phyloP scores from a whole-genome alignment of 306 rosid genomes.

The Pachyrhizus erosus region DNA sequence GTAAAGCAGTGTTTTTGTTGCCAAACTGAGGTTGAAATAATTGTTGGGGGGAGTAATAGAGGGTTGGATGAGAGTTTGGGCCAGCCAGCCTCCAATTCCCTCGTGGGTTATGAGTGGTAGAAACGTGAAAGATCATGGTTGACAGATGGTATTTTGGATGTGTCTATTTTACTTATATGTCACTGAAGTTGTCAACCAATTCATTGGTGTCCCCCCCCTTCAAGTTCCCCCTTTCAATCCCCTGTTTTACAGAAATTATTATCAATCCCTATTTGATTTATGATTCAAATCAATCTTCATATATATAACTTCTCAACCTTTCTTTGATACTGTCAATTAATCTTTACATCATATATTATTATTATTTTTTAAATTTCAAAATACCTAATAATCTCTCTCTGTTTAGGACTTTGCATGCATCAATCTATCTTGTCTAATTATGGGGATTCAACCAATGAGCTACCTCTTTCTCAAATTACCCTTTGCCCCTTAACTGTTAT shows the following conservation, averaged over 20 bases:
- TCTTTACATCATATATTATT: too few species aligned
- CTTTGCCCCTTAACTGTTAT: constrained; percentile 38
- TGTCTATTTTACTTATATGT: neutral
- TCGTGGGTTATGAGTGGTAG: constrained; percentile 74
- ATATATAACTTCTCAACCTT: too few species aligned
- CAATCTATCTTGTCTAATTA: constrained; percentile 16
- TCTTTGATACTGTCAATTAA: too few species aligned
- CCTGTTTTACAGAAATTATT: too few species aligned
- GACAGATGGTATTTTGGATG: constrained; percentile 62
- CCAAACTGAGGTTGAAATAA: constrained; percentile 49
- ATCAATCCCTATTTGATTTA: too few species aligned
- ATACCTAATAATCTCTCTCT: too few species aligned
- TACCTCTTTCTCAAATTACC: constrained; percentile 32
- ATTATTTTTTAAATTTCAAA: too few species aligned
- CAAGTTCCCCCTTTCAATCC: constrained; percentile 15
- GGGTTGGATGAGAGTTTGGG: constrained; percentile 45
- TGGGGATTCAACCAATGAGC: neutral
- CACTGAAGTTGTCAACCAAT: constrained; percentile 30
- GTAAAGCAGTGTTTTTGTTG: constrained; percentile 44
- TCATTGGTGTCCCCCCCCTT: constrained; percentile 15
- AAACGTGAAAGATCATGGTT: constrained; percentile 74
- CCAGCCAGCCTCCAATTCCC: constrained; percentile 43
- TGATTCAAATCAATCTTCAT: too few species aligned
- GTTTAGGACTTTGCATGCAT: constrained; percentile 35
- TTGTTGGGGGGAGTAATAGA: constrained; percentile 36